phyloP scores from a whole-genome alignment of 1,139 yeast species.

The Debaryomyces sp. region DNA sequence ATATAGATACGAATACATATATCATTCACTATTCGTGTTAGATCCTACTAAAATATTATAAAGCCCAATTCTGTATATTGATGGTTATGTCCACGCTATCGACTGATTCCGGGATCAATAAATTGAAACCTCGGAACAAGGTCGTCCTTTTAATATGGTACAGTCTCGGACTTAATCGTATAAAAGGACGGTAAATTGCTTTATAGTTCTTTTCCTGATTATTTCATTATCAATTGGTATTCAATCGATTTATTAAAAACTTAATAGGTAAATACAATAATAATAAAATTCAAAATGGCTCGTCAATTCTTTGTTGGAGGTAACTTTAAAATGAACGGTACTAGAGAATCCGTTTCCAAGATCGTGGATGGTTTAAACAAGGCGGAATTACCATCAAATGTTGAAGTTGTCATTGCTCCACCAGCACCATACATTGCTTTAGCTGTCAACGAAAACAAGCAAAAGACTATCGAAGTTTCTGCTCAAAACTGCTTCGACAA shows the following conservation, averaged over 20 bases:
- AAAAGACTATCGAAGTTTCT: slow-evolving; percentile 73
- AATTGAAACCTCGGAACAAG: slow-evolving; percentile 16
- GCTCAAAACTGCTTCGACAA: slow-evolving; percentile 91
- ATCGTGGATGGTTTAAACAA: slow-evolving; percentile 83
- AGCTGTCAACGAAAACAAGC: slow-evolving; percentile 71
- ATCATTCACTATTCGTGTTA: not conserved
- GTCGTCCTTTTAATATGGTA: slow-evolving; percentile 13
- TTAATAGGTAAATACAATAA: slow-evolving; percentile 4
- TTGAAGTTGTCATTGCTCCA: slow-evolving; percentile 93
- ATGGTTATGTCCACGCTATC: slow-evolving; percentile 2
- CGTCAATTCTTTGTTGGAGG: slow-evolving; percentile 98
- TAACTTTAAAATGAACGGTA: slow-evolving; percentile 98
- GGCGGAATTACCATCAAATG: slow-evolving; percentile 71
- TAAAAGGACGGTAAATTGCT: slow-evolving; percentile 5
- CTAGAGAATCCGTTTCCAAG: slow-evolving; percentile 79
- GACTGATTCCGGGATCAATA: slow-evolving; percentile 3
- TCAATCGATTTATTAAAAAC: slow-evolving; percentile 3
- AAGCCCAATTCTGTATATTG: not conserved
- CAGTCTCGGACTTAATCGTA: not conserved
- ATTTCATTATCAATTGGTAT: slow-evolving; percentile 2
- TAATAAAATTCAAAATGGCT: slow-evolving; percentile 46
- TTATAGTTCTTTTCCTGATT: not conserved
- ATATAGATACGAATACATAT: not conserved
- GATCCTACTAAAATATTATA: not conserved
- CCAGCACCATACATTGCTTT: slow-evolving; percentile 89